Conservation (phyloP, 2,329 filamentous ascomycete species). For the Falciphora oryzae region DNA sequence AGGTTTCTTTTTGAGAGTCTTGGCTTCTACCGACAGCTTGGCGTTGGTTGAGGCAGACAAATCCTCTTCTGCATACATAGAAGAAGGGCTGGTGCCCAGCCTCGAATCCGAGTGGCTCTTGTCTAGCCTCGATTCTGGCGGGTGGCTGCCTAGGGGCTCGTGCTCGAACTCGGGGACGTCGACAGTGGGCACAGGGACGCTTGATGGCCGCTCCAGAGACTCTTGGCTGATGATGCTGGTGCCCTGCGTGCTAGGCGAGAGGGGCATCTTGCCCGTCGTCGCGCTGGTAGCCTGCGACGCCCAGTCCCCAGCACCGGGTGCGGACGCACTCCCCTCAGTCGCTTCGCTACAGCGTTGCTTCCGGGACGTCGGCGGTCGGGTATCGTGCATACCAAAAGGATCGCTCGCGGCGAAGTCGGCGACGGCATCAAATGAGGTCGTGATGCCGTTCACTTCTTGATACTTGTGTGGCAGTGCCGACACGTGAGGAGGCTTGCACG, state of each 20-base stretch:
- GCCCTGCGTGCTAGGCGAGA: constrained; percentile 60
- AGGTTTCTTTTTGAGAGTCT: constrained; percentile 53
- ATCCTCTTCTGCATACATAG: constrained; percentile 28
- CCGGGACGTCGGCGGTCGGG: constrained; percentile 31
- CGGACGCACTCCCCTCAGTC: constrained; percentile 54
- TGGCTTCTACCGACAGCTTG: constrained; percentile 33
- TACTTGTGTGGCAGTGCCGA: constrained; percentile 29
- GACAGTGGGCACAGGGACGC: constrained; percentile 35
- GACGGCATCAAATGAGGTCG: constrained; percentile 39
- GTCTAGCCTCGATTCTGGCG: constrained; percentile 11
- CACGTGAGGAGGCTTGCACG: constrained; percentile 25
- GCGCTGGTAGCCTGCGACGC: constrained; percentile 58
- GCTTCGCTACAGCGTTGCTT: constrained; percentile 56
- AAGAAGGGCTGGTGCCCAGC: constrained; percentile 20
- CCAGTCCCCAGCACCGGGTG: constrained; percentile 51
- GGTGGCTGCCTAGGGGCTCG: constrained; percentile 8
- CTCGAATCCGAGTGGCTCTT: constrained; percentile 20
- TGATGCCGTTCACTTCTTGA: constrained; percentile 38
- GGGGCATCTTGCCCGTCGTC: constrained; percentile 57
- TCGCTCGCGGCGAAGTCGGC: constrained; percentile 44
- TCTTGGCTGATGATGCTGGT: constrained; percentile 60
- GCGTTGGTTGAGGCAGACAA: constrained; percentile 30
- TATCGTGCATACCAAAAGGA: constrained; percentile 38
- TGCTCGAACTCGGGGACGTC: constrained; percentile 29
- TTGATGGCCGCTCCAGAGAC: constrained; percentile 44